phyloP scores from a whole-genome alignment of 1,139 yeast species.

The Saccharomyces hybrid region DNA sequence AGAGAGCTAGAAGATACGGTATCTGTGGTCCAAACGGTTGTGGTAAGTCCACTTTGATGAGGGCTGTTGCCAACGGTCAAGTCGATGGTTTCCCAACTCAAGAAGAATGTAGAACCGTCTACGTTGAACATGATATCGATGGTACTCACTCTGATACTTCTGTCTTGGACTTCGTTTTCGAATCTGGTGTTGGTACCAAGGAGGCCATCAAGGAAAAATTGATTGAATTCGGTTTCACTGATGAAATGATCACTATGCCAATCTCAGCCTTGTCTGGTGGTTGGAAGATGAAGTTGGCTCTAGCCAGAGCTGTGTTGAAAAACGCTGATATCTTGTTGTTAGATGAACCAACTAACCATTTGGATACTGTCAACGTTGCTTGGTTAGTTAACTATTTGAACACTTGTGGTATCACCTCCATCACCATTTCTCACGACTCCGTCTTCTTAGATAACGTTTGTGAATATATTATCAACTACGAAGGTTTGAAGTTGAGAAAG shows the following conservation, averaged over 20 bases:
- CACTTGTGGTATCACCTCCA: conserved; percentile 96
- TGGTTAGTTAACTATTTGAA: conserved; percentile 99
- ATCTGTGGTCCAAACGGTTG: conserved; percentile 99
- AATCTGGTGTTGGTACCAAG: conserved; percentile 74
- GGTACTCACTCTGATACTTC: conserved; percentile 96
- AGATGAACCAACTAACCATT: conserved; percentile 99
- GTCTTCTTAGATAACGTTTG: conserved; percentile 97
- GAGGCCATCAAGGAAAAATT: conserved; percentile 67
- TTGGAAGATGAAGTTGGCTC: conserved; percentile 99
- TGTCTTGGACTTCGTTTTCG: conserved; percentile 82
- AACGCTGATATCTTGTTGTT: conserved; percentile 96
- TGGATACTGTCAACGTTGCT: conserved; percentile 98
- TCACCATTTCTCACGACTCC: conserved; percentile 98
- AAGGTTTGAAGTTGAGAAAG: conserved; percentile 98
- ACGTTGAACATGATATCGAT: conserved; percentile 99
- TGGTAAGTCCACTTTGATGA: conserved; percentile 99
- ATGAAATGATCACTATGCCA: conserved; percentile 86
- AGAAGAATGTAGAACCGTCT: conserved; percentile 96
- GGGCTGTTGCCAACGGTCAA: conserved; percentile 99
- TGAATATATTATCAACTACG: conserved; percentile 98
- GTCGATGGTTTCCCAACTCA: conserved; percentile 99
- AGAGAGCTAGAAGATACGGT: conserved; percentile 99
- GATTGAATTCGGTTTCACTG: conserved; percentile 84
- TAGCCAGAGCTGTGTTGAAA: conserved; percentile 98
- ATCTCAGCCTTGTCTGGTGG: conserved; percentile 98